Base-by-base conservation (phyloP, 192 early-diverging fungal genomes). In the Backusella liffmaniae region DNA sequence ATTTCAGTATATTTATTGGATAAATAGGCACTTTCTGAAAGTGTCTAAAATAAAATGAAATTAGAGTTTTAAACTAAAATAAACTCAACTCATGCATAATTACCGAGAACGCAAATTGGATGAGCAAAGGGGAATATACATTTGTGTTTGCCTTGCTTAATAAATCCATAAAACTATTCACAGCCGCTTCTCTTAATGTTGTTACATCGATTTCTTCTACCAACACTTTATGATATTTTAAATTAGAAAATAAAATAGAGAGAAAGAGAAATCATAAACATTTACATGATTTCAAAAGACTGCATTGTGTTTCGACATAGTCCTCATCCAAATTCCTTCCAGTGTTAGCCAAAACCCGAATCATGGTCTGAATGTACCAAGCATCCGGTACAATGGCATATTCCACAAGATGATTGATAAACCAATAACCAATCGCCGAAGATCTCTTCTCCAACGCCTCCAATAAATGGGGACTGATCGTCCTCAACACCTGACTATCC, bases 11-110 rank as follows among this genome's bases (percentile, higher is more conserved):
- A 41, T 35, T 51, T 23, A 16, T 53, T 35, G 15, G 69, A 68
- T 12, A 77, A 29, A 51, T 81, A 74, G 7, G 72, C 68, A 53
- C 77, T 39, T 73, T 81, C 80, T 39, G 76, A 67, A n/a, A 76
- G 23, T 7, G 37, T 74, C 76, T 80, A 68, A 6, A 49, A 49
- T 4, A n/a, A 29, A 18, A 71, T 6, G 4, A 29, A 10, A 12
- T 32, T 59, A 16, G 39, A 39, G 7, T 51, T n/a, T 44, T 44
- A 44, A 29, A 62, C 10, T 62, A 62, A 62, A 29, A 29, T 29
- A 23, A 29, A 4, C 53, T 7, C 9, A 26, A 49, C n/a, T 49
- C 46, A 49, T 49, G 53, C 56, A 62, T 4, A 34, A 8, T 69
- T 78, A 78, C 77, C 72, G 44, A 71, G 21, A 79, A 71, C 13